Percentiles rank a stretch among this genome's conserved stretches.
Evolutionary conservation across 2,329 filamentous ascomycete species (phyloP).

Genomic region (Cyphellophora attinorum): DNA sequence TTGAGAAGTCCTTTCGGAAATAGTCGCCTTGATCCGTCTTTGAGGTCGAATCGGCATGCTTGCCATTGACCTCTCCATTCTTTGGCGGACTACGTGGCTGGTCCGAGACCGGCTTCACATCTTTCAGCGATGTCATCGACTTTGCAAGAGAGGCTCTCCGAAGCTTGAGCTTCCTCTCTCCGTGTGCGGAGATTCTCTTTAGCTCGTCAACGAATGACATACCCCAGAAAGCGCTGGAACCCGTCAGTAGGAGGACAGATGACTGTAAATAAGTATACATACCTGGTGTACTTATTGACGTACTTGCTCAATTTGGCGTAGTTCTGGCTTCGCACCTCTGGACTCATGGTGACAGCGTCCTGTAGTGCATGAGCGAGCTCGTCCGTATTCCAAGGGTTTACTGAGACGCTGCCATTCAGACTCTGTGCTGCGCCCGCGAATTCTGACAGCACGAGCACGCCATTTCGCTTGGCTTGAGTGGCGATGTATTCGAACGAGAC

Average conservation of each 20-base stretch:
- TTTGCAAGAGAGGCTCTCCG: constrained; percentile 13
- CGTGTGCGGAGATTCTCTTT: constrained; percentile 45
- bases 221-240: constrained; percentile 76
- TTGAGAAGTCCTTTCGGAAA: too few relatives aligned
- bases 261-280: constrained; percentile 1
- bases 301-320: constrained; percentile 90
- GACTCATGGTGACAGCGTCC: constrained; percentile 91
- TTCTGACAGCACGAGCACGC: constrained; percentile 89
- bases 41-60: too few relatives aligned
- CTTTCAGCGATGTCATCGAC: neutral
- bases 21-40: too few relatives aligned
- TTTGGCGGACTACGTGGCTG: too few relatives aligned
- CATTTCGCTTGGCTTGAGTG: constrained; percentile 79
- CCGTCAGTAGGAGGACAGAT: constrained; percentile 15
- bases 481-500: constrained; percentile 98
- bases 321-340: constrained; percentile 76
- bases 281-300: constrained; percentile 92
- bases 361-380: constrained; percentile 88
- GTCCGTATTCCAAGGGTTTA: constrained; percentile 98
- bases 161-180: constrained; percentile 40
- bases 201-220: constrained; percentile 85
- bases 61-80: neutral
- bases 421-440: constrained; percentile 94
- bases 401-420: constrained; percentile 83
- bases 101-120: neutral